Evolutionary conservation across 106 monocot genomes (phyloP).

Genomic region (Dendrobium catenatum): DNA sequence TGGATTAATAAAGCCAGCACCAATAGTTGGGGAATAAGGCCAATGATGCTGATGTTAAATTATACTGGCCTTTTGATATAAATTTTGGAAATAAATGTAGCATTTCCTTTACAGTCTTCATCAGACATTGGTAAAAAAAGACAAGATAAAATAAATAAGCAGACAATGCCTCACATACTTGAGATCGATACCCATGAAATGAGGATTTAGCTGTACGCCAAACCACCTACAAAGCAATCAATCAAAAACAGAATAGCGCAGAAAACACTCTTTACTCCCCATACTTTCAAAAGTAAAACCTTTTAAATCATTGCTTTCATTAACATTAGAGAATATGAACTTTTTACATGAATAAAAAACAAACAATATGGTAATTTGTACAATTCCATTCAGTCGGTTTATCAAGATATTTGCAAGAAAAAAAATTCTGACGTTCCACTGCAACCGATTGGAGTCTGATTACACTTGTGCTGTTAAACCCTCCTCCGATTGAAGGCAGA

Average conservation of each 20-base stretch:
- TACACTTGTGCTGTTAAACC: neutral
- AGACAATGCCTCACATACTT: constrained; percentile 53
- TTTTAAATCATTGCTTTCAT: neutral
- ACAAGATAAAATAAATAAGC: neutral
- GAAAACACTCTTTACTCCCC: neutral
- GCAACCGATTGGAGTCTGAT: too few species aligned
- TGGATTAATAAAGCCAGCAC: too few species aligned
- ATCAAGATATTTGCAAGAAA: neutral
- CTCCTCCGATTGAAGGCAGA: neutral
- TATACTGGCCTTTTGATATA: neutral
- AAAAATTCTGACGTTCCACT: neutral
- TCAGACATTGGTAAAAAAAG: neutral
- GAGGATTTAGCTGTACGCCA: constrained; percentile 94
- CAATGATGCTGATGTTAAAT: too few species aligned
- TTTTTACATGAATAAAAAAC: neutral
- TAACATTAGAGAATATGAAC: neutral
- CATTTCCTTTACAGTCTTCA: neutral
- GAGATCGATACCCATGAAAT: constrained; percentile 84
- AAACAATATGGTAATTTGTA: neutral
- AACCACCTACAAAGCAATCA: constrained; percentile 55
- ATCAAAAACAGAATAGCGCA: neutral
- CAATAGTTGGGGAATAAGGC: too few species aligned
- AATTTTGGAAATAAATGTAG: neutral
- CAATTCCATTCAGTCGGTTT: neutral
- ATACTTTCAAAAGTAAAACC: neutral